Conservation (phyloP, 225 moss, liverwort and hornwort species). For the Straminergon stramineum region DNA sequence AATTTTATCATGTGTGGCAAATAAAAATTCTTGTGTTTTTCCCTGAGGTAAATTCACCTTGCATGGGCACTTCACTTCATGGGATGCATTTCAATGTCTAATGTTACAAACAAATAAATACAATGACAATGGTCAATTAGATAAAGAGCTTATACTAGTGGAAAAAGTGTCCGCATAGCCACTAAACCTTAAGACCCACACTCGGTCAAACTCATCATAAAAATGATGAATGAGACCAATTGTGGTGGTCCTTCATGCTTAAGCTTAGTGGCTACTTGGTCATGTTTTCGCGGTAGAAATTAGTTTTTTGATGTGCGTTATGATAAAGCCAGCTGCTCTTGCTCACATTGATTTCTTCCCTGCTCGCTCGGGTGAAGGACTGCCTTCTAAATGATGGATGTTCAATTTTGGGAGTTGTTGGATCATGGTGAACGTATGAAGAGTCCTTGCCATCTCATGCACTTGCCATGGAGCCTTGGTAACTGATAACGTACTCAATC, state of each 20-base stretch:
- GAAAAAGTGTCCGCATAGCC: rapidly evolving
- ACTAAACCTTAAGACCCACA: not conserved
- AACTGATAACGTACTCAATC: not conserved
- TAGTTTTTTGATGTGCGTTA: not conserved
- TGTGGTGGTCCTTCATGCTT: too few species aligned
- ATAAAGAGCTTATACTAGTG: not conserved
- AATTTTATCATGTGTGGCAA: too few species aligned
- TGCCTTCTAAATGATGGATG: not conserved
- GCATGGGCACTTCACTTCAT: too few species aligned
- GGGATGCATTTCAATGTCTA: too few species aligned
- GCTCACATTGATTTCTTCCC: not conserved
- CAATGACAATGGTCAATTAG: not conserved
- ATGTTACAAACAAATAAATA: not conserved
- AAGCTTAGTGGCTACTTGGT: not conserved
- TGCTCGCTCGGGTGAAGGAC: not conserved
- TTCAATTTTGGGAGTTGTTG: not conserved
- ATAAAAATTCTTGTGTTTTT: too few species aligned
- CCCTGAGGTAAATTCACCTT: too few species aligned
- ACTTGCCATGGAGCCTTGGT: not conserved
- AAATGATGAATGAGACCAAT: not conserved
- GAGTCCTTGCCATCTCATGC: not conserved
- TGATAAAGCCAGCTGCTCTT: too few species aligned
- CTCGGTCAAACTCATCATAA: not conserved
- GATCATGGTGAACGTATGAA: not conserved
- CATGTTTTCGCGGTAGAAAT: not conserved